Evolutionary conservation across 2,329 filamentous ascomycete species (phyloP).

Genomic region (Xylariaceae sp.): DNA sequence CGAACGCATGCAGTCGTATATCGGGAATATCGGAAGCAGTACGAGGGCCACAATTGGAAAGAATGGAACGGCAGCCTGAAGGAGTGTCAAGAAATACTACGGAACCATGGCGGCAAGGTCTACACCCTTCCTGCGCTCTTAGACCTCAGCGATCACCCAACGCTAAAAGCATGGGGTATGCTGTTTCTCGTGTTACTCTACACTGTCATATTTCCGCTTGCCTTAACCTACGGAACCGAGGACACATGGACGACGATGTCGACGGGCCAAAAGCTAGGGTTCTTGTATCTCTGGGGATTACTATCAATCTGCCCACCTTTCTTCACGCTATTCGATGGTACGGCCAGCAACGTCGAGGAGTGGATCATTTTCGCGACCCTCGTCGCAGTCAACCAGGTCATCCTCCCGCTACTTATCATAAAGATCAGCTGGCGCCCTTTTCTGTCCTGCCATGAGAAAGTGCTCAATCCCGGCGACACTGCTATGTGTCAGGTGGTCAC

Average conservation of each 20-base stretch:
- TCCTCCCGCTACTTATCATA: slow-evolving; percentile 3
- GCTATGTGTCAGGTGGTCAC: neutral
- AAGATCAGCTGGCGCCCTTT: slow-evolving; percentile 1
- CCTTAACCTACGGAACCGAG: slow-evolving; percentile 2
- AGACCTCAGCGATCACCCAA: too few relatives aligned
- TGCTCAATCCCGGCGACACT: neutral
- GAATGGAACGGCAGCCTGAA: too few relatives aligned
- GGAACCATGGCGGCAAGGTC: too few relatives aligned
- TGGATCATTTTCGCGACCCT: too few relatives aligned
- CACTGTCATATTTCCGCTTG: neutral
- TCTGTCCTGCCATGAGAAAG: neutral
- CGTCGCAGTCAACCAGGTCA: neutral
- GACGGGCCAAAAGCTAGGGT: slow-evolving; percentile 2
- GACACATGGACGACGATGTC: slow-evolving; percentile 4
- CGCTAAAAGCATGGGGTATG: too few relatives aligned
- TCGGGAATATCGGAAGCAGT: neutral
- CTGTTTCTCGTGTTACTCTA: slow-evolving; percentile 1
- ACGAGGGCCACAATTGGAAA: too few relatives aligned
- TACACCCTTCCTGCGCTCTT: too few relatives aligned
- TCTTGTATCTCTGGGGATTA: slow-evolving; percentile 1
- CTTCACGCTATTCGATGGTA: too few relatives aligned
- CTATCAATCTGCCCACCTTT: neutral
- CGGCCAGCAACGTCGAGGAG: too few relatives aligned
- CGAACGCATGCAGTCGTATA: slow-evolving; percentile 1
- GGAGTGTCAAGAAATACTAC: too few relatives aligned